Conservation (phyloP, 352 stramenopile species). For the Detonula confervacea region DNA sequence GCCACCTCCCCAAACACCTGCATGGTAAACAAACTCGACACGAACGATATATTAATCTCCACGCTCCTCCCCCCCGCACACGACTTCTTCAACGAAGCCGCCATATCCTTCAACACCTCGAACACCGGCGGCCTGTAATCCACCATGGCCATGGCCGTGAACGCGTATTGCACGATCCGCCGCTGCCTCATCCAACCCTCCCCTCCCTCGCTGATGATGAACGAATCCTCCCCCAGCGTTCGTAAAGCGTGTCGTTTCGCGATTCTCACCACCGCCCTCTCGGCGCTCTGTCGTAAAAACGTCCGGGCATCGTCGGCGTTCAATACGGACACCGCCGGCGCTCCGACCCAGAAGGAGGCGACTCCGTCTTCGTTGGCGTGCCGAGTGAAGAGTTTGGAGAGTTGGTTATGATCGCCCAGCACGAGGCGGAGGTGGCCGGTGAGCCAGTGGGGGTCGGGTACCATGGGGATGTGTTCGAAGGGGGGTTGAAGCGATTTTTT, state of each 20-base stretch:
- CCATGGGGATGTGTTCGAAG: too few relatives aligned
- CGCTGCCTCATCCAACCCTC: slow-evolving; percentile 26
- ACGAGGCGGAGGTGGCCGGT: too few relatives aligned
- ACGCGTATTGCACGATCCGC: slow-evolving; percentile 24
- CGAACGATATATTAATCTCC: slow-evolving; percentile 15
- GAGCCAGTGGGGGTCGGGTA: too few relatives aligned
- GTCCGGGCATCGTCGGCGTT: slow-evolving; percentile 18
- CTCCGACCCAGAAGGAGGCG: slow-evolving; percentile 14
- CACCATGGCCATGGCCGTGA: slow-evolving; percentile 18
- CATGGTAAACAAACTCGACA: slow-evolving; percentile 42
- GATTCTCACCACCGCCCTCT: slow-evolving; percentile 8
- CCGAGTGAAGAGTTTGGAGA: neutral
- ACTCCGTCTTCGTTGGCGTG: slow-evolving; percentile 19
- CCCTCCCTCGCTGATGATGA: slow-evolving; percentile 39
- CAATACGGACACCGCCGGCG: slow-evolving; percentile 13
- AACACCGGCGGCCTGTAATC: neutral
- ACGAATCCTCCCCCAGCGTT: slow-evolving; percentile 35
- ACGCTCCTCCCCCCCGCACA: slow-evolving; percentile 1
- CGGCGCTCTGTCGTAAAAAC: slow-evolving; percentile 16
- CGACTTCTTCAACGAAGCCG: slow-evolving; percentile 12
- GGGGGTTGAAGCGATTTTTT: too few relatives aligned
- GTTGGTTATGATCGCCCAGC: too few relatives aligned
- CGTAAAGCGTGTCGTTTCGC: slow-evolving; percentile 25
- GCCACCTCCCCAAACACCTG: slow-evolving; percentile 39
- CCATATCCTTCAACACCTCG: neutral